phyloP scores from a whole-genome alignment of 2,329 filamentous ascomycete genomes.

The Ophiostoma sp. region DNA sequence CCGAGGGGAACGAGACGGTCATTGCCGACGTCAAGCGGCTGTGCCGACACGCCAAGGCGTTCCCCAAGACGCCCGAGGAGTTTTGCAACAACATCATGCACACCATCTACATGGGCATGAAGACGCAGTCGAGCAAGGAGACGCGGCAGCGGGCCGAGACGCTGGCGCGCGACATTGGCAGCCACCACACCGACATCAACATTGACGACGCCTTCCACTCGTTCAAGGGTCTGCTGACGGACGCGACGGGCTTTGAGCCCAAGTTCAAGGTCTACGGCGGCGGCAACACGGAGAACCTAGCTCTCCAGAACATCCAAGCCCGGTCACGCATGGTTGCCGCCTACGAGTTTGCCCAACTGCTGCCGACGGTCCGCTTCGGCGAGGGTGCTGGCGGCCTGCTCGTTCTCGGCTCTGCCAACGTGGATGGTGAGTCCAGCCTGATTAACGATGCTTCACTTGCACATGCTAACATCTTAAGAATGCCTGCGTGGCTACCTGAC shows the following conservation, averaged over 20 bases:
- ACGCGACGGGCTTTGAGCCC: conserved; percentile 58
- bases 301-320: conserved; percentile 68
- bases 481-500: conserved; percentile 54
- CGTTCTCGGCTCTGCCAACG: conserved; percentile 31
- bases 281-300: conserved; percentile 59
- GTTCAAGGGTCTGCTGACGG: conserved; percentile 58
- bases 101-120: conserved; percentile 71
- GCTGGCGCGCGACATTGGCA: conserved; percentile 63
- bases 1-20: conserved; percentile 43
- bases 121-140: conserved; percentile 64
- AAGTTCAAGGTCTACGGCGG: conserved; percentile 65
- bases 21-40: conserved; percentile 43
- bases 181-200: conserved; percentile 71
- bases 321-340: conserved; percentile 57
- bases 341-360: conserved; percentile 46
- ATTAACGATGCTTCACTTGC: neutral
- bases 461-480: conserved; percentile 37
- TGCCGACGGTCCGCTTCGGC: conserved; percentile 29
- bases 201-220: conserved; percentile 68
- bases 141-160: conserved; percentile 66
- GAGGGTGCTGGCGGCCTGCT: conserved; percentile 31
- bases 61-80: conserved; percentile 60
- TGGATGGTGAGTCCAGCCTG: conserved; percentile 33
- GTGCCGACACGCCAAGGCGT: conserved; percentile 35
- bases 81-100: conserved; percentile 49